Evolutionary conservation across 371 early-diverging fungal genomes (phyloP).

Genomic region (Encephalitozoon hellem): DNA sequence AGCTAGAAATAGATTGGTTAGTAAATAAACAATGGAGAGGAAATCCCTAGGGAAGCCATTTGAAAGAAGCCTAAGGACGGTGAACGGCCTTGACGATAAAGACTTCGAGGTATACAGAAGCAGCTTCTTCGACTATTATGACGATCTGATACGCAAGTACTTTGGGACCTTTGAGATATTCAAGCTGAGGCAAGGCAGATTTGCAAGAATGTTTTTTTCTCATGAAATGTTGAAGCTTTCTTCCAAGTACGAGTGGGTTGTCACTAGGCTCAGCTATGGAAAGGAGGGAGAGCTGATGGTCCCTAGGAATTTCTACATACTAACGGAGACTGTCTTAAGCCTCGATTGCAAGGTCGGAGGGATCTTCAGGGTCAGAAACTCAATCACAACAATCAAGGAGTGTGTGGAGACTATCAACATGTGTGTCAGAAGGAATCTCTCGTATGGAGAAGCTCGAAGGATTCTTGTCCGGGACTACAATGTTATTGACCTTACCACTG

Average conservation of each 20-base stretch:
- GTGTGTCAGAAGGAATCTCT: not conserved
- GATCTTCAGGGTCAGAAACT: slow-evolving; percentile 43
- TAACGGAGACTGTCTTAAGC: slow-evolving; percentile 36
- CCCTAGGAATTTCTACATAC: slow-evolving; percentile 33
- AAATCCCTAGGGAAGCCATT: not conserved
- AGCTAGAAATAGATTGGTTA: not conserved
- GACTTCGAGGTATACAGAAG: slow-evolving; percentile 6
- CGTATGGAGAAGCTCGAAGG: slow-evolving; percentile 12
- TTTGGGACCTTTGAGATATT: not conserved
- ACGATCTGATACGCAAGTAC: slow-evolving; percentile 3
- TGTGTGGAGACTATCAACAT: slow-evolving; percentile 9
- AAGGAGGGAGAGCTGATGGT: slow-evolving; percentile 23
- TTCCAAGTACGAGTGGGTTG: not conserved
- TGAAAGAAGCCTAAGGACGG: not conserved
- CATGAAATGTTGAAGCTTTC: not conserved
- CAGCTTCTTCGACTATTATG: not conserved
- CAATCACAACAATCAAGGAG: slow-evolving; percentile 21
- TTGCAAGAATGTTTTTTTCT: not conserved
- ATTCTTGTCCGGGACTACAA: slow-evolving; percentile 36
- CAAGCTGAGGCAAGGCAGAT: slow-evolving; percentile 4
- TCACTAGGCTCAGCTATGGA: slow-evolving; percentile 16
- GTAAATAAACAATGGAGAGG: not conserved
- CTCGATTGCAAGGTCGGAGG: slow-evolving; percentile 34
- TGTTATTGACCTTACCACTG: slow-evolving; percentile 34
- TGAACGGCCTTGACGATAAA: slow-evolving; percentile 22